Base-by-base conservation (phyloP, 2,329 filamentous ascomycete genomes). In the Phialophora expanda region DNA sequence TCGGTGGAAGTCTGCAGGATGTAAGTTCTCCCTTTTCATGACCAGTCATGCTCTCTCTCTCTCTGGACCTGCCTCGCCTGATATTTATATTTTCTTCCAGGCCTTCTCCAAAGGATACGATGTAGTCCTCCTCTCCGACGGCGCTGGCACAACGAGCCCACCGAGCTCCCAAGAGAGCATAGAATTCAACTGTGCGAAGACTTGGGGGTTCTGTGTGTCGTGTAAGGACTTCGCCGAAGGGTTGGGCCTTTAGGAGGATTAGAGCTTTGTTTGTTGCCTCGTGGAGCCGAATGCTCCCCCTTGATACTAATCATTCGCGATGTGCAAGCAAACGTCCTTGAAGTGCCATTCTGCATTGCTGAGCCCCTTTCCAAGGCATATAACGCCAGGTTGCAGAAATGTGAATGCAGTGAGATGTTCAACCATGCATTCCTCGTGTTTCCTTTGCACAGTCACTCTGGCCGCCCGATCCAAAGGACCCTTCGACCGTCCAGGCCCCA, bases 101-200 rank as follows among this genome's bases (percentile, higher is more conserved):
- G 84, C 82, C 2, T 85, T 84, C 69, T 83, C 80, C 69, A 81
- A 79, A 66, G 85, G 86, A 0, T 87, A 81, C 75, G 84, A 87
- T 71, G 85, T 83, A 69, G 75, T 88, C 24, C 72, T 87, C 71
- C 70, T 87, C 14, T 79, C 79, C n/a, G 85, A 87, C 72, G 84
- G 82, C 34, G 83, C 81, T 56, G 85, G 79, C 6, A 87, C 85
- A 4, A 82, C 69, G 24, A 72, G 69, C 38, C 70, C 71, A 5
- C 55, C 55, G n/a, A 70, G 66, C 55, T 71, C 69, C 41, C 67
- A 71, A 59, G 64, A 71, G 34, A 62, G 67, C 50, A 69, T 72
- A 44, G 71, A 69, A 48, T 70, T 71, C 65, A 73, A 73, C 30
- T 65, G 60, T 46, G 70, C 69, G 12, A 72, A 69, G 64, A 72